Conservation (phyloP, 441 rosid genomes). For the Jatropha podagrica region DNA sequence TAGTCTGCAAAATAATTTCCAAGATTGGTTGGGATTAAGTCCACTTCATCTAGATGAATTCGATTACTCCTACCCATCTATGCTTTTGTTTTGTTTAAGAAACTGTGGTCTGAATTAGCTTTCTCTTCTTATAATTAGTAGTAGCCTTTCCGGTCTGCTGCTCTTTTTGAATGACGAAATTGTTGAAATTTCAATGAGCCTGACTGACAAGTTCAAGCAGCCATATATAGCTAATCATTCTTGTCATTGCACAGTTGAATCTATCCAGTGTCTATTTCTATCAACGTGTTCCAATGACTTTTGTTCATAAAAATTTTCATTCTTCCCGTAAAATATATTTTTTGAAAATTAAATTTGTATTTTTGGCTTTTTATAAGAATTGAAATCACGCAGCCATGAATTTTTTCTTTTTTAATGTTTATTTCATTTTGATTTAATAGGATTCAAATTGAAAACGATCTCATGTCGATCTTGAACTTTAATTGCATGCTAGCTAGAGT, state of each 20-base stretch:
- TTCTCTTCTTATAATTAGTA: not conserved
- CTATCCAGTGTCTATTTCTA: not conserved
- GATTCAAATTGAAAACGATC: too few relatives aligned
- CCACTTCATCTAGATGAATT: constrained; percentile 5
- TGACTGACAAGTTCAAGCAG: not conserved
- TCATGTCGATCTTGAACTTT: too few relatives aligned
- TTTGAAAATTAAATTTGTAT: too few relatives aligned
- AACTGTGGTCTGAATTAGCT: not conserved
- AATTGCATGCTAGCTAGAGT: too few relatives aligned
- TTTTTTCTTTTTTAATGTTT: too few relatives aligned
- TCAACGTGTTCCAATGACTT: too few relatives aligned
- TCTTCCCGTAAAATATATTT: too few relatives aligned
- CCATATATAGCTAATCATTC: not conserved
- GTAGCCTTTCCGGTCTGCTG: not conserved
- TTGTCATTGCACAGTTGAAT: not conserved
- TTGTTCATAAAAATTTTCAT: too few relatives aligned
- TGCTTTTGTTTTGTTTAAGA: not conserved
- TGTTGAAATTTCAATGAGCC: not conserved
- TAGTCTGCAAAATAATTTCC: not conserved
- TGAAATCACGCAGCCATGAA: too few relatives aligned
- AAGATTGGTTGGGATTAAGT: not conserved
- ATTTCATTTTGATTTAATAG: too few relatives aligned
- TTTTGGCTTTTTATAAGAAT: too few relatives aligned
- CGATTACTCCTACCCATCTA: not conserved
- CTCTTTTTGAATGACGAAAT: not conserved